These are phyloP conservation scores for Nakataea oryzae DNA, from an alignment of 2,329 filamentous ascomycete genomes.

Conservation along the genomic window DNA sequence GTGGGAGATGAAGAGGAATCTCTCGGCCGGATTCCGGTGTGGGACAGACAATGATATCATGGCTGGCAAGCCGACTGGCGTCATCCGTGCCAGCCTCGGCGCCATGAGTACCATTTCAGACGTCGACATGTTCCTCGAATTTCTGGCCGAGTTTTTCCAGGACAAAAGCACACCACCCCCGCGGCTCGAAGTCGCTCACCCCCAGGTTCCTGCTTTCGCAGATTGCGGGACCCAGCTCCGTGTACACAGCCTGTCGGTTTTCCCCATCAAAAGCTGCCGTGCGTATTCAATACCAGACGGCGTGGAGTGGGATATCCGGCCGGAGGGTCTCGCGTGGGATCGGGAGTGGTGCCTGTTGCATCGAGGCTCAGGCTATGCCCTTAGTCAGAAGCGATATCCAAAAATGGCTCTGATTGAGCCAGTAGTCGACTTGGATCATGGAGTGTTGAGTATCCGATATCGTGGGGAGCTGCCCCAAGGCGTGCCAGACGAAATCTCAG, in stretches of 20 bases:
- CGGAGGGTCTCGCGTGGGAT: constrained; percentile 86
- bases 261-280: constrained; percentile 90
- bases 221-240: background rate
- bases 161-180: constrained; percentile 8
- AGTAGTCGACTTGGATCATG: constrained; percentile 56
- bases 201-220: background rate
- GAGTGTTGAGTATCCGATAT: constrained; percentile 53
- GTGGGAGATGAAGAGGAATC: constrained; percentile 77
- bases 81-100: constrained; percentile 76
- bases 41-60: constrained; percentile 75
- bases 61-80: constrained; percentile 75
- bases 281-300: constrained; percentile 60
- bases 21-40: constrained; percentile 75
- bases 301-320: constrained; percentile 62
- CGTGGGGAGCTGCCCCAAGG: constrained; percentile 18
- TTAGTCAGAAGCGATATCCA: constrained; percentile 84
- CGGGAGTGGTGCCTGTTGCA: constrained; percentile 89
- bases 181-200: background rate
- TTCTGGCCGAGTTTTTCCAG: constrained; percentile 59
- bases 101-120: constrained; percentile 79
- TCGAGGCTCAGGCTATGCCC: constrained; percentile 67
- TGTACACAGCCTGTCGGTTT: constrained; percentile 46
- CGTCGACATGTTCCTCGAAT: constrained; percentile 59
- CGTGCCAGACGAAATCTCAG: constrained; percentile 26
- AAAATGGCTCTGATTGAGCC: constrained; percentile 80